Base-by-base conservation (phyloP, 805 yeast species). In the Kurtzmaniella fragi region DNA sequence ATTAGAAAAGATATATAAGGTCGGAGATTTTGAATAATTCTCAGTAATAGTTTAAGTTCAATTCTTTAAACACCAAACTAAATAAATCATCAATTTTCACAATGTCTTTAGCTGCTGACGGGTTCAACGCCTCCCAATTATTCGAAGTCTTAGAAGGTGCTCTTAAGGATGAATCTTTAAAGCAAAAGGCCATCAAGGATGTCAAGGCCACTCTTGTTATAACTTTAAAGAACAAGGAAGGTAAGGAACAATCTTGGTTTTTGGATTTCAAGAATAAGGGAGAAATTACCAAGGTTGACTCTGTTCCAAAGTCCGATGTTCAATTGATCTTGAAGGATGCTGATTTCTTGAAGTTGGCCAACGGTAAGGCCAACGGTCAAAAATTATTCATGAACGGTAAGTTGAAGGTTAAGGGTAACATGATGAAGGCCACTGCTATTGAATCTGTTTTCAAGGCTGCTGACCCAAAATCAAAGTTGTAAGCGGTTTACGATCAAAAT, bases 401-500 rank as follows among this genome's bases (percentile, higher is more conserved):
- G 63, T 76, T 87, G 62, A 86, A 85, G 73, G 81, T 87, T 47
- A 84, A 82, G 71, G 95, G 95, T 48, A 85, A 88, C 68, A 82
- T 87, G 67, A 84, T 84, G 90, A 87, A 87, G 73, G 95, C 95
- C 39, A 77, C 90, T 33, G 77, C 78, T 43, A 77, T 84, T 43
- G 91, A 84, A 62, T 66, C 73, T 35, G 77, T 84, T 36, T 73
- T 84, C 64, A 80, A 80, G 70, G 46, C 61, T 25, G 48, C 66
- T 38, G 73, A 59, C 53, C 69, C 71, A 41, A 66, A 62, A 56
- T 59, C 74, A 37, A 69, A 69, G 60, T 67, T 67, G 55, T 67
- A 61, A 50, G 48, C 33, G 15, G n/a, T 23, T 20, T 39, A 20
- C 25, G 25, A 20, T 8, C 8, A 20, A 20, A 20, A 20, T 20